Evolutionary conservation across 495 filamentous ascomycete species (phyloP).

Genomic region (Xylona heveae): DNA sequence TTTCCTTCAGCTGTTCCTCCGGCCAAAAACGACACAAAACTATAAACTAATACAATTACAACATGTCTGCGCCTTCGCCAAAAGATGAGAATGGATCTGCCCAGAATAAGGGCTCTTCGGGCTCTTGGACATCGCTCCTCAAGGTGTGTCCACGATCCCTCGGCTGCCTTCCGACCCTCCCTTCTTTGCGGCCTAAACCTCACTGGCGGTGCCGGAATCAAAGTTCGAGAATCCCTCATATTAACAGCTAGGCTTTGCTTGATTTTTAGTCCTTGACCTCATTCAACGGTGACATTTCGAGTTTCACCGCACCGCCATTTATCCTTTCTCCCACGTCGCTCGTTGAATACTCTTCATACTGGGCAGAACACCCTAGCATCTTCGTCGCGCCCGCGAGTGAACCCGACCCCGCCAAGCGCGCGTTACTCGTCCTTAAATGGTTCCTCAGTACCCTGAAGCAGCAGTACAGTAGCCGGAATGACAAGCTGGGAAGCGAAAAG

Average conservation of each 20-base stretch:
- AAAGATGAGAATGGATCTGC: no score
- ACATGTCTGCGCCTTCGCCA: no score
- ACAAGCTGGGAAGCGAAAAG: slow-evolving; percentile 87
- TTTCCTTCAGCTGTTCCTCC: no score
- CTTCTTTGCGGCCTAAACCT: not conserved
- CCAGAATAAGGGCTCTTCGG: slow-evolving; percentile 15
- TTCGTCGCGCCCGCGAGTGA: slow-evolving; percentile 77
- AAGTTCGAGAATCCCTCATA: slow-evolving; percentile 1
- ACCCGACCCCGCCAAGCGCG: slow-evolving; percentile 59
- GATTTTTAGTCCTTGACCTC: slow-evolving; percentile 65
- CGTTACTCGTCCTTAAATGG: slow-evolving; percentile 83
- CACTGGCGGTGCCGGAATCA: not conserved
- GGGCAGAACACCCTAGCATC: slow-evolving; percentile 78
- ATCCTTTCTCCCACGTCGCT: slow-evolving; percentile 84
- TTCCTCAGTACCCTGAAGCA: slow-evolving; percentile 91
- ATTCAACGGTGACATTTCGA: slow-evolving; percentile 89
- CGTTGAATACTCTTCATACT: slow-evolving; percentile 90
- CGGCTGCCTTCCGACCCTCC: not conserved
- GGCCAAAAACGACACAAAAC: no score
- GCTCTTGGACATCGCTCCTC: slow-evolving; percentile 16
- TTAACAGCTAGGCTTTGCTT: slow-evolving; percentile 1
- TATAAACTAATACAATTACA: no score
- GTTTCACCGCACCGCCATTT: slow-evolving; percentile 85
- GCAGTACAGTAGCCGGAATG: slow-evolving; percentile 78
- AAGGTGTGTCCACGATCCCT: slow-evolving; percentile 11